A percentile compares a stretch with the other conserved stretches of the same genome.
Conservation (phyloP, 306 rosid species). For the Mimosa pudica region DNA sequence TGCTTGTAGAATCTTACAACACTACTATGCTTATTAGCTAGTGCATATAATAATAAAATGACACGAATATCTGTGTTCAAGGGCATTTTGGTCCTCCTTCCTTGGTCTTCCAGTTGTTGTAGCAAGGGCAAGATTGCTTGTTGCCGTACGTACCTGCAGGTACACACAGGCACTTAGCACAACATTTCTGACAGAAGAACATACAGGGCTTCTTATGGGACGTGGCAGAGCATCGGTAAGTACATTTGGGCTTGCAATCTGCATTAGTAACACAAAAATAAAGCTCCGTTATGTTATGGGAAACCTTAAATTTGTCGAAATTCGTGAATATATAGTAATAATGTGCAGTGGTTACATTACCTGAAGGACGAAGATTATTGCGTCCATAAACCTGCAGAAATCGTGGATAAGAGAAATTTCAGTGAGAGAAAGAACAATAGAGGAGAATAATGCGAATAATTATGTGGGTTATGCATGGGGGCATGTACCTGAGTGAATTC, state of each 20-base stretch:
- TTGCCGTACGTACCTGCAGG: constrained; percentile 84
- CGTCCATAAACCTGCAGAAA: constrained; percentile 48
- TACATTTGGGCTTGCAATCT: constrained; percentile 74
- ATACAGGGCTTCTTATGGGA: constrained; percentile 95
- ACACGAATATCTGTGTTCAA: constrained; percentile 17
- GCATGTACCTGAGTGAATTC: constrained; percentile 66
- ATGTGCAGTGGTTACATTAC: constrained; percentile 33
- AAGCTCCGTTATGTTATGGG: neutral
- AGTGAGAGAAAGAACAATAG: constrained; percentile 23
- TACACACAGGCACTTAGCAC: constrained; percentile 77
- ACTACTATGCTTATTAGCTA: neutral
- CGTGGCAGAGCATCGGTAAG: constrained; percentile 76
- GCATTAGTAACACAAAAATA: neutral
- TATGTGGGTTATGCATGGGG: neutral
- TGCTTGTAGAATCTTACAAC: neutral
- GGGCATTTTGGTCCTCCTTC: constrained; percentile 97
- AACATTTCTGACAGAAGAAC: constrained; percentile 92
- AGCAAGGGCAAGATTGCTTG: constrained; percentile 83
- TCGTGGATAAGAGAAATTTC: neutral
- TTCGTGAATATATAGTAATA: neutral
- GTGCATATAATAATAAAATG: neutral
- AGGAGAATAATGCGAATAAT: neutral
- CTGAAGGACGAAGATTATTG: constrained; percentile 59
- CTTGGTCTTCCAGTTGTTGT: constrained; percentile 93
- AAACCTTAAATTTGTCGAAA: neutral